Conservation (phyloP, 257 asterid genomes). For the Solanum acaule region DNA sequence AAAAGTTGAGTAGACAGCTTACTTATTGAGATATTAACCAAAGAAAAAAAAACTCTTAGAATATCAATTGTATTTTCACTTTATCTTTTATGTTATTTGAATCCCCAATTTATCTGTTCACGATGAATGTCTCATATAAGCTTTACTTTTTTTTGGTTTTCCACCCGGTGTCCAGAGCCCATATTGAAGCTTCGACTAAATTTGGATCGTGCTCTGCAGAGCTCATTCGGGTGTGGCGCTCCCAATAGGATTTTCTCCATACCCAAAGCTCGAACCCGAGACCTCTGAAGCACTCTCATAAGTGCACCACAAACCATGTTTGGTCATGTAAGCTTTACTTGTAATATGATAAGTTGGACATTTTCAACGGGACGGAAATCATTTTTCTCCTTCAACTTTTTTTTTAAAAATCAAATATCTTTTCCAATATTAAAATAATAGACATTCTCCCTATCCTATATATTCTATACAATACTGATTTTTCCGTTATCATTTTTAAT, state of each 20-base stretch:
- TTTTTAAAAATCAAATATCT: no score
- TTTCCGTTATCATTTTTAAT: no score
- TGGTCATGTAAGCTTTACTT: neutral
- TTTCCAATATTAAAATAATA: no score
- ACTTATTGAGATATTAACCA: neutral
- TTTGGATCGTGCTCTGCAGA: no score
- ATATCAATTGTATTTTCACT: neutral
- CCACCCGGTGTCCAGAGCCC: no score
- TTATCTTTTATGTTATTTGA: neutral
- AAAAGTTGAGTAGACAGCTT: neutral
- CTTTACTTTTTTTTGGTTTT: no score
- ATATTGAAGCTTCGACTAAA: no score
- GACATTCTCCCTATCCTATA: neutral
- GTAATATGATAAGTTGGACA: neutral
- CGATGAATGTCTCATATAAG: neutral
- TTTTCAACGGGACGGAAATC: neutral
- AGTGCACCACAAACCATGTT: no score
- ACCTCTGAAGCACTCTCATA: no score
- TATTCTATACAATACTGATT: no score
- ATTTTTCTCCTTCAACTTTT: neutral
- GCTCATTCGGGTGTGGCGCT: no score
- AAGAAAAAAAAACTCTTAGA: neutral
- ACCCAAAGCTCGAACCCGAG: rapidly evolving
- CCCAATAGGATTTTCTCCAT: no score
- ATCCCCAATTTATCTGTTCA: neutral